These are phyloP conservation scores for Candida sp. DNA, from an alignment of 1,139 yeast genomes.

Conservation along the genomic window DNA sequence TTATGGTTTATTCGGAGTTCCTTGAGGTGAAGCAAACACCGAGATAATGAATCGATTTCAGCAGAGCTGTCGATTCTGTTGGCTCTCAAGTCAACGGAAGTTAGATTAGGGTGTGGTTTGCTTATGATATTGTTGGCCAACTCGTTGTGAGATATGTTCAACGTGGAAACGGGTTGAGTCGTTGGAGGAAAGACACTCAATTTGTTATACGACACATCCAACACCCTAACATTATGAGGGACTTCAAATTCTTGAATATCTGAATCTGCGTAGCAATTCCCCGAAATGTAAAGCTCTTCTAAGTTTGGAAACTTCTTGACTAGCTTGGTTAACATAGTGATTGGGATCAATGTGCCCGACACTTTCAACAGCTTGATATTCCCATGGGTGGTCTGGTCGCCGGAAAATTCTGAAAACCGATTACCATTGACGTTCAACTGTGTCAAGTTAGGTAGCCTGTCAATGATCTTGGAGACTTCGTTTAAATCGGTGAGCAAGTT, in stretches of 20 bases:
- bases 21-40: constrained; percentile 38
- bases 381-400: constrained; percentile 24
- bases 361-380: constrained; percentile 23
- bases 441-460: constrained; percentile 37
- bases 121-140: constrained; percentile 13
- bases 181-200: constrained; percentile 35
- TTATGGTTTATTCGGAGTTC: constrained; percentile 56
- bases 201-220: constrained; percentile 53
- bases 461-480: constrained; percentile 41
- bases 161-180: constrained; percentile 10
- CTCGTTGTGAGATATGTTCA: constrained; percentile 31
- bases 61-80: constrained; percentile 53
- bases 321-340: constrained; percentile 23
- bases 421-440: constrained; percentile 68
- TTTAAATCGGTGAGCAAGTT: constrained; percentile 55
- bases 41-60: constrained; percentile 43
- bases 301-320: constrained; percentile 47
- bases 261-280: constrained; percentile 40
- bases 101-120: constrained; percentile 8
- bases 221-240: constrained; percentile 17
- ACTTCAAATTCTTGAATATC: constrained; percentile 17
- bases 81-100: constrained; percentile 48
- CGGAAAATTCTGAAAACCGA: constrained; percentile 41
- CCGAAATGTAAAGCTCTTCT: constrained; percentile 47
- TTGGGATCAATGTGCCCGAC: constrained; percentile 35